phyloP scores from a whole-genome alignment of 2,329 filamentous ascomycete genomes.

The Calonectria pauciramosa region DNA sequence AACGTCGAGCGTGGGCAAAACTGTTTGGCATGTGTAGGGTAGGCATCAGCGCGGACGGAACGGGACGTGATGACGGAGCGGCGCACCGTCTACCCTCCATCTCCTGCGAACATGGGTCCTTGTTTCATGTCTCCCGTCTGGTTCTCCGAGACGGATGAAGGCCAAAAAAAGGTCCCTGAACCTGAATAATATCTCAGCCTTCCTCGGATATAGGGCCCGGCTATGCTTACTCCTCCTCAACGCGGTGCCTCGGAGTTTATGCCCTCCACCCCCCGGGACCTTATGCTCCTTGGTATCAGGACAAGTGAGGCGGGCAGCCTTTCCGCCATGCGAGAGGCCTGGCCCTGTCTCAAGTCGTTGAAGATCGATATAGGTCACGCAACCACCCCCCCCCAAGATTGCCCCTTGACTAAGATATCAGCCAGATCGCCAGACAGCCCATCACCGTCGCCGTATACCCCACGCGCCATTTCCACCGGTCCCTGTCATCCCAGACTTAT shows the following conservation, averaged over 20 bases:
- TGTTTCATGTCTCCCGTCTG: slow-evolving; percentile 13
- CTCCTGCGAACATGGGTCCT: not conserved
- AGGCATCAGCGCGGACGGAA: slow-evolving; percentile 21
- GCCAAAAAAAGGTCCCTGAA: not conserved
- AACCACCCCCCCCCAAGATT: not conserved
- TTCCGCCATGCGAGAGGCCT: not conserved
- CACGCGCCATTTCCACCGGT: slow-evolving; percentile 39
- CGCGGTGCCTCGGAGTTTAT: not conserved
- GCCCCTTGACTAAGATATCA: slow-evolving; percentile 19
- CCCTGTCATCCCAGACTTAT: slow-evolving; percentile 1
- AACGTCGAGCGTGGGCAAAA: not conserved
- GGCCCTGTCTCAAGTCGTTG: not conserved
- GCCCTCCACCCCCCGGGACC: not conserved
- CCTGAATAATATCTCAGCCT: slow-evolving; percentile 7
- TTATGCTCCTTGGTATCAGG: not conserved
- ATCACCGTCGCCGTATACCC: slow-evolving; percentile 27
- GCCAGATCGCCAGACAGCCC: slow-evolving; percentile 17
- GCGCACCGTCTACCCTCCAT: slow-evolving; percentile 6
- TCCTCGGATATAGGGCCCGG: not conserved
- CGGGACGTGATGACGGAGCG: slow-evolving; percentile 18
- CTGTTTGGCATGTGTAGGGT: slow-evolving; percentile 19
- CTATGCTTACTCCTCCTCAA: not conserved
- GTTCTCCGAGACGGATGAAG: not conserved
- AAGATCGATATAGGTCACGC: slow-evolving; percentile 1
- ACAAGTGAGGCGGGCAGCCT: not conserved